phyloP scores from a whole-genome alignment of 345 rosid genomes.

The Physaria fendleri region DNA sequence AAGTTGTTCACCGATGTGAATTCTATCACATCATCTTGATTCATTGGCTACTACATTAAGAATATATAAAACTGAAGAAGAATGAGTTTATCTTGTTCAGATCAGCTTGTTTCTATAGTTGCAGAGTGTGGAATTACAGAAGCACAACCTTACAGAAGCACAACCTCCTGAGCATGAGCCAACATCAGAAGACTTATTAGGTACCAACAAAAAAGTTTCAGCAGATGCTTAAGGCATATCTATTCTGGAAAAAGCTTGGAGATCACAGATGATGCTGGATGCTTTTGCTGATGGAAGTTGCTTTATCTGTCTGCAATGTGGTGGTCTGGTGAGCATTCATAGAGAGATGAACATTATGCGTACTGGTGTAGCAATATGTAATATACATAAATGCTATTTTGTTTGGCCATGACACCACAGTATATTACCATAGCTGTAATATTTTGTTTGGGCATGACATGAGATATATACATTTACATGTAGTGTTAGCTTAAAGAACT shows the following conservation, averaged over 20 bases:
- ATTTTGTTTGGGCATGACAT: too few species aligned
- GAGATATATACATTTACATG: too few species aligned
- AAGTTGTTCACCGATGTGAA: slow-evolving; percentile 3
- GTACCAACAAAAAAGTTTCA: slow-evolving; percentile 16
- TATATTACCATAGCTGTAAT: not conserved
- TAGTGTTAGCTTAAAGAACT: too few species aligned
- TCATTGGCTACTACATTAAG: not conserved
- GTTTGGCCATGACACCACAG: not conserved
- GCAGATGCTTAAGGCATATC: slow-evolving; percentile 49
- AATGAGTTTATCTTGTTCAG: not conserved
- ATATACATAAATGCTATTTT: slow-evolving; percentile 2
- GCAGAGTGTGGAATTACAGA: slow-evolving; percentile 89
- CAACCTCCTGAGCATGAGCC: slow-evolving; percentile 43
- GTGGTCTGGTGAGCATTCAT: slow-evolving; percentile 83
- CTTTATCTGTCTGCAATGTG: slow-evolving; percentile 83
- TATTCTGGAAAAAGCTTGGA: slow-evolving; percentile 72
- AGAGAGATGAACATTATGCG: slow-evolving; percentile 90
- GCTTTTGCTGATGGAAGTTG: slow-evolving; percentile 94
- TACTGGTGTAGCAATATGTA: slow-evolving; percentile 68
- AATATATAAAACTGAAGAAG: not conserved
- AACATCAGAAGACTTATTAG: slow-evolving; percentile 5
- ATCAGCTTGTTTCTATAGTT: slow-evolving; percentile 80
- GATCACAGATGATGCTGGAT: slow-evolving; percentile 73
- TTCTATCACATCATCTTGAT: not conserved
- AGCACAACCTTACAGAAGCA: too few species aligned